A percentile compares a stretch with the other conserved stretches of the same genome.
Evolutionary conservation across 2,329 filamentous ascomycete species (phyloP).

Genomic region (Colletotrichum magnum): DNA sequence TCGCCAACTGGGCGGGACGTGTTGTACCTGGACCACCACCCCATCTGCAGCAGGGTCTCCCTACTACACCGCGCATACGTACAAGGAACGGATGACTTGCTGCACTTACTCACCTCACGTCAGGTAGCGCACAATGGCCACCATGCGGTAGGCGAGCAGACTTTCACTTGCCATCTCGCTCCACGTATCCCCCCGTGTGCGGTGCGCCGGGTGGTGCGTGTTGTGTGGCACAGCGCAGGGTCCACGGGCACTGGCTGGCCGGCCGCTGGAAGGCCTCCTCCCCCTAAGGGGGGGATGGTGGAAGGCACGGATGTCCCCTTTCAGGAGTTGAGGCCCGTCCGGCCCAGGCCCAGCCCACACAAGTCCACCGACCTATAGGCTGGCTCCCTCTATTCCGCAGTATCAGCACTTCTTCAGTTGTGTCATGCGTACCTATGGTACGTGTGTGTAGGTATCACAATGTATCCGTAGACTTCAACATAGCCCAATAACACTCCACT

Average conservation of each 20-base stretch:
- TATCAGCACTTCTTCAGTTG: neutral
- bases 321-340: conserved; percentile 4
- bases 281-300: too few relatives aligned
- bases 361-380: neutral
- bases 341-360: neutral
- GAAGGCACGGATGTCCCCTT: conserved; percentile 11
- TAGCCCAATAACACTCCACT: neutral
- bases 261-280: neutral
- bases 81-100: too few relatives aligned
- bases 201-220: conserved; percentile 29
- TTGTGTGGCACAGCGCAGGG: conserved; percentile 29
- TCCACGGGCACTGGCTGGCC: neutral
- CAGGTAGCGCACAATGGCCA: too few relatives aligned
- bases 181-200: neutral
- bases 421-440: neutral
- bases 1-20: too few relatives aligned
- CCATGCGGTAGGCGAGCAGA: too few relatives aligned
- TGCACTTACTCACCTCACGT: too few relatives aligned
- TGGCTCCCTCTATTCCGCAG: too few relatives aligned
- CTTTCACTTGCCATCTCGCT: too few relatives aligned
- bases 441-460: neutral
- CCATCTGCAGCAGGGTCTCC: too few relatives aligned
- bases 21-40: too few relatives aligned
- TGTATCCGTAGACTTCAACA: conserved; percentile 20
- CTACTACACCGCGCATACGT: too few relatives aligned